Percentiles rank a stretch among this genome's conserved stretches.
Evolutionary conservation across 441 rosid genomes (phyloP).

Genomic region (Pelargonium myrrhifolium): DNA sequence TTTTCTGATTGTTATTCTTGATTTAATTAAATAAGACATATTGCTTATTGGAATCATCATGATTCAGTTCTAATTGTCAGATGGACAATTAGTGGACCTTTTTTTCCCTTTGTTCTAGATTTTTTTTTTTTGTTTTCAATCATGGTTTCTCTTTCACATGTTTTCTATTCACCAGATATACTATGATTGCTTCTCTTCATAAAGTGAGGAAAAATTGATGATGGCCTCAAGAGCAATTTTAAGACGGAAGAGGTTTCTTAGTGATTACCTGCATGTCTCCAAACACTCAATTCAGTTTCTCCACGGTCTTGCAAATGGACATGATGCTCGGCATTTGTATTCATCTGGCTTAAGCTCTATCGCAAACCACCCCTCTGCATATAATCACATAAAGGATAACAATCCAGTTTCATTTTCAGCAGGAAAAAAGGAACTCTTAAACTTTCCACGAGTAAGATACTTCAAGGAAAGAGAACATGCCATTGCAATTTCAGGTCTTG

Average conservation of each 20-base stretch:
- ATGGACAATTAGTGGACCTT: too few species aligned
- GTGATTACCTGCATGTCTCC: constrained; percentile 37
- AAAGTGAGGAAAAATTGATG: constrained; percentile 20
- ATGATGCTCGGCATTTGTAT: constrained; percentile 23
- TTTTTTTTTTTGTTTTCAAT: neutral
- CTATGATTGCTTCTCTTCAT: constrained; percentile 17
- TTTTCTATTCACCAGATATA: neutral
- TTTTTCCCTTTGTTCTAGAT: neutral
- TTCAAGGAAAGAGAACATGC: constrained; percentile 28
- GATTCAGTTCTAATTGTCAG: too few species aligned
- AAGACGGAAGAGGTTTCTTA: constrained; percentile 44
- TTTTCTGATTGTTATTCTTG: neutral
- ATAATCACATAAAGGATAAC: constrained; percentile 19
- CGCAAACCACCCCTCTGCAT: constrained; percentile 13
- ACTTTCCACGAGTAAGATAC: constrained; percentile 25
- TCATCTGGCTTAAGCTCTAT: constrained; percentile 24
- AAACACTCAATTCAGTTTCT: constrained; percentile 32
- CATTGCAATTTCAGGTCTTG: constrained; percentile 21
- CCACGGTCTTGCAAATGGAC: constrained; percentile 32
- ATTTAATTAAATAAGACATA: neutral
- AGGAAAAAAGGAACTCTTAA: constrained; percentile 25
- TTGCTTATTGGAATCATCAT: neutral
- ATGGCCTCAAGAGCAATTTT: constrained; percentile 77
- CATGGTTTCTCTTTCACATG: constrained; percentile 5
- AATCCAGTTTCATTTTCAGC: constrained; percentile 13